Percentiles rank a stretch among this genome's conserved stretches.
These are phyloP conservation scores for Ogataea salicorniae DNA, from an alignment of 805 yeast species.

Conservation along the genomic window DNA sequence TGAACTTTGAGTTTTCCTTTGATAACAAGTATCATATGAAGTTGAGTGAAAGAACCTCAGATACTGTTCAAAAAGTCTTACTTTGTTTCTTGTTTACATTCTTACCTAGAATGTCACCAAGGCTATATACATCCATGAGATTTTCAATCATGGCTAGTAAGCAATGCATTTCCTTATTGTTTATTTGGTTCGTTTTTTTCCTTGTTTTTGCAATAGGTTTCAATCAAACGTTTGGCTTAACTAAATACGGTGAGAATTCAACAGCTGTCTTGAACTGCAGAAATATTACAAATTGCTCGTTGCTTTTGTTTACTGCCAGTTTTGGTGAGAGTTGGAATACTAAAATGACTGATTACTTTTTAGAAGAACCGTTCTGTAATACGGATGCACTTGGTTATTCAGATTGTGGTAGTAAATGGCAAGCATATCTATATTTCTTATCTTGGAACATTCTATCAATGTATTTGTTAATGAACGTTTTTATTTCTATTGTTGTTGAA, in stretches of 20 bases:
- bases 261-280: conserved; percentile 63
- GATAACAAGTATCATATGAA: not conserved
- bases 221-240: conserved; percentile 82
- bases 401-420: conserved; percentile 68
- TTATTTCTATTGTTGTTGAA: conserved; percentile 75
- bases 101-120: conserved; percentile 43
- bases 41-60: conserved; percentile 21
- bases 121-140: conserved; percentile 64
- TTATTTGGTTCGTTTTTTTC: conserved; percentile 76
- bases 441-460: conserved; percentile 83
- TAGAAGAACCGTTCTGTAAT: conserved; percentile 61
- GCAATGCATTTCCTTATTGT: conserved; percentile 58
- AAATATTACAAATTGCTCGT: conserved; percentile 71
- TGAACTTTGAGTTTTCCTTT: conserved; percentile 33
- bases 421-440: conserved; percentile 53
- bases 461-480: conserved; percentile 85
- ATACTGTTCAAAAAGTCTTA: conserved; percentile 53
- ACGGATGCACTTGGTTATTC: conserved; percentile 32
- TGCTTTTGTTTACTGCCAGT: conserved; percentile 70
- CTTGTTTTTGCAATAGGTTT: conserved; percentile 79
- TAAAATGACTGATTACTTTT: conserved; percentile 65
- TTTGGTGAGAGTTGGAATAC: conserved; percentile 93
- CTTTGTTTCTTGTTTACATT: conserved; percentile 47
- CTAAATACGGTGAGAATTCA: conserved; percentile 70
- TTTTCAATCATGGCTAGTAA: conserved; percentile 72